A percentile compares a stretch with the other conserved stretches of the same genome.
Evolutionary conservation across 805 yeast genomes (phyloP).

Genomic region (Cephaloascus fragrans): DNA sequence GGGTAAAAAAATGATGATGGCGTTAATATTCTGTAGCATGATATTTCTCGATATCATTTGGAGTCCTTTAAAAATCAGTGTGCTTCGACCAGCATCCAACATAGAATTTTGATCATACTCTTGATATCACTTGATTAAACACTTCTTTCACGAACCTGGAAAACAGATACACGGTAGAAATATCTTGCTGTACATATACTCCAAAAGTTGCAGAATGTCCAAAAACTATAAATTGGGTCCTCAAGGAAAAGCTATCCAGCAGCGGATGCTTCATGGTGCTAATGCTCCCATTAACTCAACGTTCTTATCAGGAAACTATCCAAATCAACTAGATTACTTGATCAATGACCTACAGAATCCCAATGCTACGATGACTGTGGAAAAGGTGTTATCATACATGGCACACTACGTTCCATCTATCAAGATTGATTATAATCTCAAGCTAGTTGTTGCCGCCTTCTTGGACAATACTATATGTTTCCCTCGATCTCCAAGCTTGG

Average conservation of each 20-base stretch:
- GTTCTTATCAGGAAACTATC: conserved; percentile 9
- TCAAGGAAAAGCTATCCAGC: conserved; percentile 11
- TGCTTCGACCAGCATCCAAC: too few relatives aligned
- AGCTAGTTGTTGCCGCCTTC: conserved; percentile 32
- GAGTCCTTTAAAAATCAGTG: too few relatives aligned
- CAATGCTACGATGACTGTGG: conserved; percentile 15
- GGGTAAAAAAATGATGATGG: too few relatives aligned
- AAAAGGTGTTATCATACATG: conserved; percentile 31
- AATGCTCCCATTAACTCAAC: background rate
- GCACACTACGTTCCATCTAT: conserved; percentile 42
- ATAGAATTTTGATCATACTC: too few relatives aligned
- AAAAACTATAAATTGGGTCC: conserved; percentile 12
- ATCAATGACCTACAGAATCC: conserved; percentile 35
- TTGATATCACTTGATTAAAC: too few relatives aligned
- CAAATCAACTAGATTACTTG: conserved; percentile 38
- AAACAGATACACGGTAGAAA: too few relatives aligned
- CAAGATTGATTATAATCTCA: conserved; percentile 35
- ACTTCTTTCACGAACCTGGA: too few relatives aligned
- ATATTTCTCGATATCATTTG: too few relatives aligned
- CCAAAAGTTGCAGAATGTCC: too few relatives aligned
- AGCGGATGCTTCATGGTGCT: conserved; percentile 4
- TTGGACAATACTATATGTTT: conserved; percentile 31
- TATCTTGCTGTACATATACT: too few relatives aligned
- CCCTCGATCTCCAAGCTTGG: conserved; percentile 10
- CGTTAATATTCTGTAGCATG: too few relatives aligned